A percentile compares a stretch with the other conserved stretches of the same genome.
Evolutionary conservation across 192 early-diverging fungal species (phyloP).

Genomic region (Chytriomyces sp.): DNA sequence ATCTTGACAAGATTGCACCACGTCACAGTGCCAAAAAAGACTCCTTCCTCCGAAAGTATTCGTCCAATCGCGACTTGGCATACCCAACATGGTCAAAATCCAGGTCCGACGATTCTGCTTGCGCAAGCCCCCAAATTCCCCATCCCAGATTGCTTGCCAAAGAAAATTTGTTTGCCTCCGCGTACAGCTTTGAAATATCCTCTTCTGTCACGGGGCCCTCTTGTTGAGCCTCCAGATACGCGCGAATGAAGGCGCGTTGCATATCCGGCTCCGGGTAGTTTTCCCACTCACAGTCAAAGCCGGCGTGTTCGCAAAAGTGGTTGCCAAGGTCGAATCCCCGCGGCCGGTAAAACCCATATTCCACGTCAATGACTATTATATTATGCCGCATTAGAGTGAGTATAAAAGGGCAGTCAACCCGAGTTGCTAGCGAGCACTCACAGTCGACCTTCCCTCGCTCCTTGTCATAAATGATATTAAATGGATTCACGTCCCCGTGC

Average conservation of each 20-base stretch:
- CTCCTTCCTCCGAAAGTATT: constrained; percentile 52
- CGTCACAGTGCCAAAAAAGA: constrained; percentile 34
- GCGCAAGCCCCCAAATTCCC: constrained; percentile 48
- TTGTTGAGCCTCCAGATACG: constrained; percentile 59
- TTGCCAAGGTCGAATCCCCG: constrained; percentile 95
- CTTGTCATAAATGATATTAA: constrained; percentile 83
- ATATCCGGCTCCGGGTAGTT: constrained; percentile 73
- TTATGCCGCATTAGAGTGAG: neutral
- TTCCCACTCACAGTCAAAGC: constrained; percentile 91
- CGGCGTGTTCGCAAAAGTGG: constrained; percentile 92
- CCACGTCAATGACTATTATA: constrained; percentile 77
- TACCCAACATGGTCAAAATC: constrained; percentile 95
- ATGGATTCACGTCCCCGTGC: constrained; percentile 92
- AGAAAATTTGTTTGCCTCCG: constrained; percentile 79
- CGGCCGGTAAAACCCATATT: constrained; percentile 83
- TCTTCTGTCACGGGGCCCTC: constrained; percentile 19
- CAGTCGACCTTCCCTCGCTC: constrained; percentile 45
- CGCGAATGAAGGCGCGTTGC: constrained; percentile 77
- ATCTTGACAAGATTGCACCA: no score
- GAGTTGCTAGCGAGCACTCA: neutral
- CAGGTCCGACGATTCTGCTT: constrained; percentile 86
- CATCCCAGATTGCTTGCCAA: constrained; percentile 73
- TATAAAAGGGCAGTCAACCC: neutral
- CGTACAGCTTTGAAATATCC: constrained; percentile 65
- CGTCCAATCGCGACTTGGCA: constrained; percentile 74